phyloP scores from a whole-genome alignment of 148 eudicot genomes.

The Talinum fruticosum region DNA sequence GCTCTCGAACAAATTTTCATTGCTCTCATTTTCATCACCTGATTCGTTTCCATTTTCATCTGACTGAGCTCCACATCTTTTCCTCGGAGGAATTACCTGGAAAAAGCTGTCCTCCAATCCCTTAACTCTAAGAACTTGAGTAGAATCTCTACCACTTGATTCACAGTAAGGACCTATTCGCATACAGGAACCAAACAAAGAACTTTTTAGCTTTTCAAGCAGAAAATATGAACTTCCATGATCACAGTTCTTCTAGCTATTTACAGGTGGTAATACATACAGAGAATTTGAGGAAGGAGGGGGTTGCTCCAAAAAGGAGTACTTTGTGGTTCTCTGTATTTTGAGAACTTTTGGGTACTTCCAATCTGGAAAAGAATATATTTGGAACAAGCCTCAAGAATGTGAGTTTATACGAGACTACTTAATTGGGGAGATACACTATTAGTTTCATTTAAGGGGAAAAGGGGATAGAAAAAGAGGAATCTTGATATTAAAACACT shows the following conservation, averaged over 20 bases:
- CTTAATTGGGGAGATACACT: not conserved
- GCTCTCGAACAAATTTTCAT: slow-evolving; percentile 16
- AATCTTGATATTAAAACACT: not conserved
- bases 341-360: not conserved
- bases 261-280: not conserved
- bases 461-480: not conserved
- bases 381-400: not conserved
- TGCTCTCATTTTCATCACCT: slow-evolving; percentile 29
- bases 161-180: slow-evolving; percentile 85
- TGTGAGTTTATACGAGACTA: not conserved
- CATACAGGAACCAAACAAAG: not conserved
- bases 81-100: slow-evolving; percentile 83
- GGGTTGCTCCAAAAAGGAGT: not conserved
- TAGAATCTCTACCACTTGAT: slow-evolving; percentile 92
- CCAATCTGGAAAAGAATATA: not conserved
- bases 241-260: not conserved
- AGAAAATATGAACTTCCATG: not conserved
- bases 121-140: slow-evolving; percentile 81
- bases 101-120: slow-evolving; percentile 93
- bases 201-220: not conserved
- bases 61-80: slow-evolving; percentile 54
- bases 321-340: not conserved
- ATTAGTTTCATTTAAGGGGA: not conserved
- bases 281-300: not conserved
- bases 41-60: slow-evolving; percentile 25